Base-by-base conservation (phyloP, 768 basidiomycete genomes). In the Lactarius evosmus region DNA sequence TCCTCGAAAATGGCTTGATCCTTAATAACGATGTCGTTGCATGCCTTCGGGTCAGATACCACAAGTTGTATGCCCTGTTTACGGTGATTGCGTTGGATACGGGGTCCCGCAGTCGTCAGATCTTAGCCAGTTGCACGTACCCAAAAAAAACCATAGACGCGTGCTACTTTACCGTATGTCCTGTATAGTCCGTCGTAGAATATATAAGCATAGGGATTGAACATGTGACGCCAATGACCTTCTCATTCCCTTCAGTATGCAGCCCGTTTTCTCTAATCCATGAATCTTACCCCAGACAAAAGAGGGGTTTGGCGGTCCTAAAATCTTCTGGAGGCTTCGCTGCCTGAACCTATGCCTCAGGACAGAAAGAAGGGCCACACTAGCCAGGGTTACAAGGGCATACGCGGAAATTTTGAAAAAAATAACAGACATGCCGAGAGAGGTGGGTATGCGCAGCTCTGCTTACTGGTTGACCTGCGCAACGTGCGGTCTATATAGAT, bases 11-110 rank as follows among this genome's bases (percentile, higher is more conserved):
- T 46, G 44, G 44, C 44, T 46, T 46, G 44, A 14, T 46, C 22
- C 44, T 46, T 46, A 22, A 25, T 11, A n/a, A 46, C 14, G 2
- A 46, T 46, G 11, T 46, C 25, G 22, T 66, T 36, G 11, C 58
- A 67, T 44, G 53, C 44, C 22, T 46, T 61, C 27, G 68, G 65
- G 30, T 70, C 64, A 52, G 55, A 70, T 8, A 63, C 52, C 25
- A 63, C 58, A 8, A 69, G 55, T 8, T 46, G 55, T 49, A 41
- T 50, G 33, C 22, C 50, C 65, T 66, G 25, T 46, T 33, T 25
- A n/a, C 7, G 1, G 8, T 4, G 29, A 34, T 30, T 40, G 12
- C n/a, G n/a, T 30, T 7, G 9, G 29, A 8, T 25, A 8, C 25
- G 27, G 22, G n/a, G 22, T 3, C 22, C 16, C 29, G 14, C 8